phyloP scores from a whole-genome alignment of 2,329 filamentous ascomycete genomes.

The Trichoderma sp. region DNA sequence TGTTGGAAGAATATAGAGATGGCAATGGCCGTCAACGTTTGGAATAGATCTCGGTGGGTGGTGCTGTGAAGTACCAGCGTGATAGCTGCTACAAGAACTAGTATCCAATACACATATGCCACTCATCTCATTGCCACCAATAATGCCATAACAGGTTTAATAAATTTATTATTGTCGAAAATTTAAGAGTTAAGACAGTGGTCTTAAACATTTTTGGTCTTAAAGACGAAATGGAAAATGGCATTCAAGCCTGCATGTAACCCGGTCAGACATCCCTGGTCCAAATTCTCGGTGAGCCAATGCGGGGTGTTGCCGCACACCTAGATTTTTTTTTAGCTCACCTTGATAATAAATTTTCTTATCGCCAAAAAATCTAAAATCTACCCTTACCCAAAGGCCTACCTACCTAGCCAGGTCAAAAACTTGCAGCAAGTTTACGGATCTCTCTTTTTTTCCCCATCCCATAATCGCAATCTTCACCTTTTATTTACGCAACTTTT shows the following conservation, averaged over 20 bases:
- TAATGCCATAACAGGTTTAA: neutral
- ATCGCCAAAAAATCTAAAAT: slow-evolving; percentile 32
- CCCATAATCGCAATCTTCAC: neutral
- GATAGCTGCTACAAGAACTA: neutral
- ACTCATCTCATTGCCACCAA: neutral
- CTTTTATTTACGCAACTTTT: neutral
- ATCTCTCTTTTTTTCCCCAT: slow-evolving; percentile 1
- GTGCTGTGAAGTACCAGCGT: neutral
- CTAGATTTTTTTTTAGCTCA: slow-evolving; percentile 33
- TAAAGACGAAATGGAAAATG: neutral
- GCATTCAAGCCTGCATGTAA: neutral
- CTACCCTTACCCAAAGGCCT: neutral
- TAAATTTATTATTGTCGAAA: neutral
- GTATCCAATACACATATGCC: neutral
- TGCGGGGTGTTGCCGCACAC: slow-evolving; percentile 38
- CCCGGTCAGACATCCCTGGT: neutral
- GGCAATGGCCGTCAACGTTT: neutral
- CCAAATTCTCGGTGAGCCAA: slow-evolving; percentile 34
- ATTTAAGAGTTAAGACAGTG: neutral
- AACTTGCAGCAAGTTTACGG: slow-evolving; percentile 8
- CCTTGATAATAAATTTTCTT: slow-evolving; percentile 40
- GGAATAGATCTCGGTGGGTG: neutral
- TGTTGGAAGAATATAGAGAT: too few species aligned
- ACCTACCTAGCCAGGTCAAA: neutral
- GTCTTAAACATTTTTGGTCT: neutral